Percentiles rank a stretch among this genome's conserved stretches.
Conservation (phyloP, 495 filamentous ascomycete species). For the Trichoderma asperelloides region DNA sequence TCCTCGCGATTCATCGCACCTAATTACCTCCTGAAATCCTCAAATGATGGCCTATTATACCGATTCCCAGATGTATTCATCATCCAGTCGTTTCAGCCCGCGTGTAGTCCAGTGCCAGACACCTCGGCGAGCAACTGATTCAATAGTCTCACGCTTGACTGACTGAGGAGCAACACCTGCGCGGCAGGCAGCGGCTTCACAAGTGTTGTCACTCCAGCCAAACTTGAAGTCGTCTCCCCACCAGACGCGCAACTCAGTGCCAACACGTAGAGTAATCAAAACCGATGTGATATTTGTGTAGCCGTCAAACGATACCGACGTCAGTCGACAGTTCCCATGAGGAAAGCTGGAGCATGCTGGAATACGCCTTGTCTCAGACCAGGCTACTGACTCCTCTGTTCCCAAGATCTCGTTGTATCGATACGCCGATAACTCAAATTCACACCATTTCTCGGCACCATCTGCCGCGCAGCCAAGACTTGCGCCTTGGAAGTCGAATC, state of each 20-base stretch:
- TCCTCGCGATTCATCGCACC: neutral
- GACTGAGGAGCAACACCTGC: constrained; percentile 23
- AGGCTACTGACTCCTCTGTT: constrained; percentile 26
- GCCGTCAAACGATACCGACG: constrained; percentile 21
- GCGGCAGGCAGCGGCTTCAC: constrained; percentile 20
- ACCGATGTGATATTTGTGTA: constrained; percentile 33
- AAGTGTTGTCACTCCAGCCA: constrained; percentile 34
- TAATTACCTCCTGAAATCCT: neutral
- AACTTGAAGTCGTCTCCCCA: constrained; percentile 36
- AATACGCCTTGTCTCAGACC: constrained; percentile 15
- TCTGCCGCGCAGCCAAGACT: constrained; percentile 32
- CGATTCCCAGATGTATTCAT: neutral
- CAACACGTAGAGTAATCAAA: constrained; percentile 24
- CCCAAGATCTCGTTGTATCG: constrained; percentile 20
- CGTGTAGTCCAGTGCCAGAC: neutral
- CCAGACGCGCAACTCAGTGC: constrained; percentile 23
- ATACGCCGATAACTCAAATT: constrained; percentile 30
- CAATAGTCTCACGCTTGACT: neutral
- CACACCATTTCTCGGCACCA: constrained; percentile 20
- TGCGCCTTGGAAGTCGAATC: constrained; percentile 31
- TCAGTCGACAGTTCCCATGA: constrained; percentile 23
- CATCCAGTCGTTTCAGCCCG: neutral
- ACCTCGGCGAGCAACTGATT: neutral
- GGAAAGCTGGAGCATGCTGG: constrained; percentile 1
- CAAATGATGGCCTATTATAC: neutral